phyloP scores from a whole-genome alignment of 768 basidiomycete genomes.

The Auricularia heimuer region DNA sequence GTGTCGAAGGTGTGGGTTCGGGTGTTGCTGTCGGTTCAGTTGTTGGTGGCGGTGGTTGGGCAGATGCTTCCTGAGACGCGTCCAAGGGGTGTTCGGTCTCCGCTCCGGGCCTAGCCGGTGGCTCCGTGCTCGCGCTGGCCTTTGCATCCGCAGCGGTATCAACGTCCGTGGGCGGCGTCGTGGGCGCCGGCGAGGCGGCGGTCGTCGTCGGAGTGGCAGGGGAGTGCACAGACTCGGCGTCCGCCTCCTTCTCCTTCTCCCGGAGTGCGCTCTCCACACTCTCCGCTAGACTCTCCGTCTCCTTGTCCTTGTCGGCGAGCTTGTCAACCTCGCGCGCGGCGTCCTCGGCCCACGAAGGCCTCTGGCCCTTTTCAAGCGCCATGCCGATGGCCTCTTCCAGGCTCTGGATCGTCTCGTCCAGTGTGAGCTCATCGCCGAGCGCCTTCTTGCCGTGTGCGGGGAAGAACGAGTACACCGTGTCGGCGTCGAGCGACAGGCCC shows the following conservation, averaged over 20 bases:
- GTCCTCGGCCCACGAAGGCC: not conserved
- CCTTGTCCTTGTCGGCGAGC: not conserved
- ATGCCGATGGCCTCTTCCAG: constrained; percentile 23
- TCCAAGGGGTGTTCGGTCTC: not conserved
- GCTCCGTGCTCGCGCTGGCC: not conserved
- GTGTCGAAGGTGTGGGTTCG: not conserved
- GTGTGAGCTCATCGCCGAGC: constrained; percentile 28
- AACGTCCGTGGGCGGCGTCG: not conserved
- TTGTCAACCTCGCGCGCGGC: not conserved
- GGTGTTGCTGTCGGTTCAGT: not conserved
- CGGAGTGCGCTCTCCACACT: not conserved
- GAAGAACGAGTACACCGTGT: constrained; percentile 34
- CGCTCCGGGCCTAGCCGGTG: not conserved
- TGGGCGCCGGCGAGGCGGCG: not conserved
- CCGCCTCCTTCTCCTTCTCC: not conserved
- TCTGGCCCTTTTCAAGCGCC: not conserved
- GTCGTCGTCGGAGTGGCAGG: not conserved
- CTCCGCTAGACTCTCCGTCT: not conserved
- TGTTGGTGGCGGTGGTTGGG: too few species aligned
- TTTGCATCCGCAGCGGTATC: not conserved
- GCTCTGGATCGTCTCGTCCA: constrained; percentile 33
- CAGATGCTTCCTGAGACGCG: not conserved
- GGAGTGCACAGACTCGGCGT: not conserved
- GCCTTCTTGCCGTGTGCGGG: constrained; percentile 21
- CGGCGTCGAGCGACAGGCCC: constrained; percentile 31